Conservation (phyloP, 2,329 filamentous ascomycete genomes). For the Fusarium nurragi region DNA sequence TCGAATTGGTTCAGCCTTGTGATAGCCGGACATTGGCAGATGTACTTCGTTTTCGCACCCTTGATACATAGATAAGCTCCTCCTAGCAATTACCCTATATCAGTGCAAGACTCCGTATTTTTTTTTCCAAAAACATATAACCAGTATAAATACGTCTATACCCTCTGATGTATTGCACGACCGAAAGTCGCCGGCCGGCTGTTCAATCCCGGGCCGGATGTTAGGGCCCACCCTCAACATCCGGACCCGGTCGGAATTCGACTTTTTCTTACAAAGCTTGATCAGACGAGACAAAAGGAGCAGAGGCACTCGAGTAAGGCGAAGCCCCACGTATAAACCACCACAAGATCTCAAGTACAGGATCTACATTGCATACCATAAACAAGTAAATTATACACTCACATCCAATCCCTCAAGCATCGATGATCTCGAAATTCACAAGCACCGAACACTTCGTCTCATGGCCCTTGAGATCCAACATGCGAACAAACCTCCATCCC, state of each 20-base stretch:
- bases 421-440: conserved; percentile 67
- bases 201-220: neutral
- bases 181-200: neutral
- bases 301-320: neutral
- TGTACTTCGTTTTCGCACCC: no score
- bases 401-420: conserved; percentile 43
- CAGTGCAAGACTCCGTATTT: neutral
- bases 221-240: conserved; percentile 2
- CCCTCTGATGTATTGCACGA: neutral
- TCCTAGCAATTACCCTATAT: neutral
- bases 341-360: neutral
- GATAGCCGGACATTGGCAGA: no score
- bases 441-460: conserved; percentile 71
- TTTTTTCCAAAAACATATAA: no score
- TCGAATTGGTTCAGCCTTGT: no score
- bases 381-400: conserved; percentile 10
- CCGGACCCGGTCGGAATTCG: conserved; percentile 15
- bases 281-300: neutral
- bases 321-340: neutral
- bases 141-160: neutral
- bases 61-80: no score
- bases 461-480: conserved; percentile 71
- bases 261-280: accelerated
- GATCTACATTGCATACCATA: neutral
- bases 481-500: conserved; percentile 71